A percentile compares a stretch with the other conserved stretches of the same genome.
Conservation (phyloP, 2,329 filamentous ascomycete species). For the Aspergillus sclerotialis region DNA sequence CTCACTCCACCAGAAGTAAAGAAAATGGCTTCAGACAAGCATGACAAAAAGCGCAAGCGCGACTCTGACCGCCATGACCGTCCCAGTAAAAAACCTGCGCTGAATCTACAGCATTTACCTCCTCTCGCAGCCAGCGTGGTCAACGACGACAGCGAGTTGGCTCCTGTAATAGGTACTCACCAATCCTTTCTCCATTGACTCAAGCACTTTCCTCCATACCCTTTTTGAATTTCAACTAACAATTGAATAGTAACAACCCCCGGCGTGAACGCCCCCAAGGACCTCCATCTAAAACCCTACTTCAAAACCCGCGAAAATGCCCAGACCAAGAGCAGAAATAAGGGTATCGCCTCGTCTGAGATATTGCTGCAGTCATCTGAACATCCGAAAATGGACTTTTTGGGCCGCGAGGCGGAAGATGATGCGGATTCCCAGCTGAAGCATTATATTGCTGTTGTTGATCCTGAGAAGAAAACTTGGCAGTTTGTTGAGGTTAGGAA, state of each 20-base stretch:
- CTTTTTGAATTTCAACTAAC: background rate
- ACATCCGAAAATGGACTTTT: conserved; percentile 55
- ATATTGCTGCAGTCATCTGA: conserved; percentile 55
- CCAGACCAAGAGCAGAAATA: conserved; percentile 26
- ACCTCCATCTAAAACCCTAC: conserved; percentile 30
- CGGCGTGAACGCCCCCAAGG: conserved; percentile 23
- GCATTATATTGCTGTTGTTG: conserved; percentile 57
- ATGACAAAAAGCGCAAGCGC: conserved; percentile 48
- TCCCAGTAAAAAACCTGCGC: conserved; percentile 44
- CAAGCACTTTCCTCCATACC: too few relatives aligned
- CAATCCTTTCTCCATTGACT: too few relatives aligned
- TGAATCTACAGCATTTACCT: conserved; percentile 28
- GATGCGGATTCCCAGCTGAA: conserved; percentile 46
- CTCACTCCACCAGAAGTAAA: background rate
- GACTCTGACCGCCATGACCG: conserved; percentile 36
- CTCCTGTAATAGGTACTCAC: conserved; percentile 46
- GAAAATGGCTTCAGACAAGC: conserved; percentile 26
- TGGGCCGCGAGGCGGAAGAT: conserved; percentile 45
- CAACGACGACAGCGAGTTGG: conserved; percentile 41
- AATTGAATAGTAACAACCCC: conserved; percentile 25
- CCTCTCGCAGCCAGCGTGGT: conserved; percentile 40
- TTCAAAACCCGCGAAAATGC: conserved; percentile 45
- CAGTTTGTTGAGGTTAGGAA: conserved; percentile 50
- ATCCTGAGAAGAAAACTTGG: conserved; percentile 47
- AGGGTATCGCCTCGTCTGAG: conserved; percentile 37